Conservation (phyloP, 176 grass and related monocot genomes). For the Areca catechu region DNA sequence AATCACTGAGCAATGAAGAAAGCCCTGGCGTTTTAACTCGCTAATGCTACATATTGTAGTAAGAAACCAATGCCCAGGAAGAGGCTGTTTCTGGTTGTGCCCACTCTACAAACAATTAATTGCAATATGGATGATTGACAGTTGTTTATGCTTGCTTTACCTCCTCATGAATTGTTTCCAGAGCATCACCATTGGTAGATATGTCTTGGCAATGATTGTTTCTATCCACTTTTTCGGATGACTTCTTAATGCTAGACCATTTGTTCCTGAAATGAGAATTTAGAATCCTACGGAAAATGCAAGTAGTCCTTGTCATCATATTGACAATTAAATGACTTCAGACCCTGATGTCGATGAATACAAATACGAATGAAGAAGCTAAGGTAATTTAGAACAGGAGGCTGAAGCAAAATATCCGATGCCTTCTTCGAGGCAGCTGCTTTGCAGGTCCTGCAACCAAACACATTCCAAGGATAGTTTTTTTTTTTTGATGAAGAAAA, state of each 20-base stretch:
- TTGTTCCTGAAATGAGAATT: slow-evolving; percentile 72
- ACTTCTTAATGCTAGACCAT: slow-evolving; percentile 66
- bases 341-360: slow-evolving; percentile 30
- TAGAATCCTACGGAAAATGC: slow-evolving; percentile 46
- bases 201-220: slow-evolving; percentile 4
- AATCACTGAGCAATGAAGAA: not conserved
- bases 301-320: slow-evolving; percentile 62
- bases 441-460: slow-evolving; percentile 60
- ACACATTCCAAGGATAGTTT: slow-evolving; percentile 47
- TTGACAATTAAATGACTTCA: slow-evolving; percentile 43
- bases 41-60: slow-evolving; percentile 53
- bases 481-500: no score
- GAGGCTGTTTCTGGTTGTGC: slow-evolving; percentile 69
- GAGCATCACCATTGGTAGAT: slow-evolving; percentile 25
- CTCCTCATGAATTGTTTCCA: slow-evolving; percentile 87
- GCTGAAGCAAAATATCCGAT: slow-evolving; percentile 48
- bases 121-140: slow-evolving; percentile 22
- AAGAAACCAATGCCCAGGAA: slow-evolving; percentile 72
- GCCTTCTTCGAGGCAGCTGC: slow-evolving; percentile 40
- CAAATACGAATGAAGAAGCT: slow-evolving; percentile 19
- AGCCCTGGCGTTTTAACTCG: slow-evolving; percentile 23
- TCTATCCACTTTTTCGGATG: slow-evolving; percentile 34
- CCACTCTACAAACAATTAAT: slow-evolving; percentile 50
- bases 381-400: slow-evolving; percentile 58
- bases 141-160: slow-evolving; percentile 30